Evolutionary conservation across 2,329 filamentous ascomycete species (phyloP).

Genomic region (Alternaria ethzedia): DNA sequence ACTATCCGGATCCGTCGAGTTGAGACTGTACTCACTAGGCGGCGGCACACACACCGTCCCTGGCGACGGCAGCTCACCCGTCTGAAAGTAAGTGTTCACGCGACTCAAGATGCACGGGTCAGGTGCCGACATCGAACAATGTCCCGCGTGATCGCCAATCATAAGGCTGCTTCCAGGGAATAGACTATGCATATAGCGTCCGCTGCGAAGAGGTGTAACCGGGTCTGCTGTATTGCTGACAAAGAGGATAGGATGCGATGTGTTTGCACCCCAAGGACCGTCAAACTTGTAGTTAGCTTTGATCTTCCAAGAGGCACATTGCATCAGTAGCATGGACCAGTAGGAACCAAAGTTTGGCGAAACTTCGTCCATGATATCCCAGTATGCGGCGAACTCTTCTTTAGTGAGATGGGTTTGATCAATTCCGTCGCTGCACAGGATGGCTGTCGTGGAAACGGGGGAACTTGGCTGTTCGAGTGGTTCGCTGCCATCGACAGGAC

Average conservation of each 20-base stretch:
- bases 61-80: constrained; percentile 52
- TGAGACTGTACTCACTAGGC: constrained; percentile 41
- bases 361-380: constrained; percentile 38
- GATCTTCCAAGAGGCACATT: constrained; percentile 49
- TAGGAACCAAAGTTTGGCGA: constrained; percentile 47
- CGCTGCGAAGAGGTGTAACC: constrained; percentile 62
- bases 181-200: constrained; percentile 45
- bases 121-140: constrained; percentile 53
- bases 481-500: constrained; percentile 30
- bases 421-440: constrained; percentile 52
- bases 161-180: constrained; percentile 56
- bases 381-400: constrained; percentile 43
- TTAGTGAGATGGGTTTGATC: constrained; percentile 35
- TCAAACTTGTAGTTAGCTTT: constrained; percentile 44
- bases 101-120: constrained; percentile 44
- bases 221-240: constrained; percentile 65
- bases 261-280: constrained; percentile 45
- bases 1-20: constrained; percentile 49
- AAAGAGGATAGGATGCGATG: constrained; percentile 63
- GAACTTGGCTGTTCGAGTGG: constrained; percentile 2
- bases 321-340: constrained; percentile 48
- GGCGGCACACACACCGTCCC: constrained; percentile 53
- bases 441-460: constrained; percentile 31
- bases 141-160: constrained; percentile 52
- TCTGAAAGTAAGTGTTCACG: constrained; percentile 51